phyloP scores from a whole-genome alignment of 2,329 filamentous ascomycete genomes.

The Dactylellina sp. region DNA sequence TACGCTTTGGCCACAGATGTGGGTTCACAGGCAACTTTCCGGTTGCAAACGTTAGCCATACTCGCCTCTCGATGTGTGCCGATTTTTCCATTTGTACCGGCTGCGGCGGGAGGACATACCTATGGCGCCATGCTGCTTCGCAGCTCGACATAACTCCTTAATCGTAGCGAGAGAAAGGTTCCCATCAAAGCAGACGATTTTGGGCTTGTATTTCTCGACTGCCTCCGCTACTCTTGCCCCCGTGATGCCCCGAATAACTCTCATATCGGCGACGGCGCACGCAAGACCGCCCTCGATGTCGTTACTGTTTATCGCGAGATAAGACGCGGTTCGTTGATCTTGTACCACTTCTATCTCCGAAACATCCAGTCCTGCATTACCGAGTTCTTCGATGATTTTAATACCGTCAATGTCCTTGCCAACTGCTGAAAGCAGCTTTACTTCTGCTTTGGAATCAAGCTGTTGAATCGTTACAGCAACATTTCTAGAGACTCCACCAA shows the following conservation, averaged over 20 bases:
- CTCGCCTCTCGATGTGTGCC: not conserved
- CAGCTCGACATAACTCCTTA: slow-evolving; percentile 14
- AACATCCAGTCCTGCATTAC: slow-evolving; percentile 5
- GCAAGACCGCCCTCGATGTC: slow-evolving; percentile 13
- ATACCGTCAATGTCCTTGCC: slow-evolving; percentile 34
- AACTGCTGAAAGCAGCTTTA: slow-evolving; percentile 30
- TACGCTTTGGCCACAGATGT: slow-evolving; percentile 31
- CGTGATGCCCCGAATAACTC: slow-evolving; percentile 10
- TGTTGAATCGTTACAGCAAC: slow-evolving; percentile 42
- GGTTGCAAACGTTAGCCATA: too few relatives aligned
- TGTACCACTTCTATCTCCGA: slow-evolving; percentile 12
- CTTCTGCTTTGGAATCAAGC: not conserved
- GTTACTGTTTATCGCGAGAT: slow-evolving; percentile 28
- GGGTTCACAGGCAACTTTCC: slow-evolving; percentile 43
- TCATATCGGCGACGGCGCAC: slow-evolving; percentile 27
- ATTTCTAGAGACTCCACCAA: slow-evolving; percentile 48
- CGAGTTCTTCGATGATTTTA: slow-evolving; percentile 20
- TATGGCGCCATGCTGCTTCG: slow-evolving; percentile 25
- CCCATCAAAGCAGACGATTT: slow-evolving; percentile 42
- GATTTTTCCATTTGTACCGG: too few relatives aligned
- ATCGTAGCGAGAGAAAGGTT: slow-evolving; percentile 14
- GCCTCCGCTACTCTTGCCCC: not conserved
- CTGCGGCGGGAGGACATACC: slow-evolving; percentile 21
- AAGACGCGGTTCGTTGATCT: slow-evolving; percentile 16
- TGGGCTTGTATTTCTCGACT: slow-evolving; percentile 19